Percentiles rank a stretch among this genome's conserved stretches.
These are phyloP conservation scores for Starmerella powellii DNA, from an alignment of 805 yeast species.

Conservation along the genomic window DNA sequence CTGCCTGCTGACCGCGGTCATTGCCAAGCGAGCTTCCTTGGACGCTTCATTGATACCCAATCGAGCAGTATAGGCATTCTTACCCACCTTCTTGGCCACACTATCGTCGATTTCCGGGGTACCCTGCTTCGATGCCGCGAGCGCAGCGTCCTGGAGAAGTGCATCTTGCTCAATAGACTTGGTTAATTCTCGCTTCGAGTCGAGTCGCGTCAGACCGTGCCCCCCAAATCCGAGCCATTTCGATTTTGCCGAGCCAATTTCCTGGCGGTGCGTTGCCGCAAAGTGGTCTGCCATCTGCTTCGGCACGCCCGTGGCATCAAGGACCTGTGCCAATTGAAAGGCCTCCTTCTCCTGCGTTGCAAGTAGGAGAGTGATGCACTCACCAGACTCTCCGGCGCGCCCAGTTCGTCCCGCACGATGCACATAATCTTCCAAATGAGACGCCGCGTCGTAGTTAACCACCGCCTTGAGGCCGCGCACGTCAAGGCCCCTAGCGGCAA, in stretches of 20 bases:
- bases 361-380: conserved; percentile 60
- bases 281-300: conserved; percentile 39
- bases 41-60: conserved; percentile 78
- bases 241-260: conserved; percentile 30
- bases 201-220: conserved; percentile 71
- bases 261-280: conserved; percentile 28
- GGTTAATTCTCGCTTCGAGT: conserved; percentile 40
- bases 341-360: conserved; percentile 52
- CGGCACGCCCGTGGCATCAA: conserved; percentile 44
- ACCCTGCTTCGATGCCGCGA: not conserved
- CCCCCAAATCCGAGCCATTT: conserved; percentile 85
- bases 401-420: conserved; percentile 96
- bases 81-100: not conserved
- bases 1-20: conserved; percentile 14
- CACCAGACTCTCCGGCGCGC: conserved; percentile 71
- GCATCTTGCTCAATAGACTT: conserved; percentile 38
- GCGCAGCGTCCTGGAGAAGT: not conserved
- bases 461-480: conserved; percentile 77
- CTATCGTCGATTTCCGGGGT: not conserved
- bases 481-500: conserved; percentile 90
- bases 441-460: conserved; percentile 70
- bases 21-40: conserved; percentile 30
- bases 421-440: conserved; percentile 86
- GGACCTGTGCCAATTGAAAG: conserved; percentile 54
- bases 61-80: conserved; percentile 43